These are phyloP conservation scores for Symbiodinium natans DNA, from an alignment of 73 alveolate genomes.

Conservation along the genomic window DNA sequence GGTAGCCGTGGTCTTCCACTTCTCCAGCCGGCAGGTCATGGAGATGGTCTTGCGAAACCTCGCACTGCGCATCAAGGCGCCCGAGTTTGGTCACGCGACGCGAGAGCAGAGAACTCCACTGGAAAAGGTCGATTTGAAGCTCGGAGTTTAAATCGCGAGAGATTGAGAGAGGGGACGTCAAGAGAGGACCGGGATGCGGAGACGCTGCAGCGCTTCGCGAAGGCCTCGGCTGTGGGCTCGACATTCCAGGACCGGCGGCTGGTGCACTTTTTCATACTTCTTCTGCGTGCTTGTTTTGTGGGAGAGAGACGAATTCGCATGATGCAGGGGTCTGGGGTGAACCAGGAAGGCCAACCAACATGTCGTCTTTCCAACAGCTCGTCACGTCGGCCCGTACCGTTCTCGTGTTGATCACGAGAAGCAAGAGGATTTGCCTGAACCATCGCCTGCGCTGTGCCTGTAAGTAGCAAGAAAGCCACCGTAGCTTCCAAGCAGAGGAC, in stretches of 20 bases:
- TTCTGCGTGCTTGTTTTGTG: not conserved
- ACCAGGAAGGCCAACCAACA: not conserved
- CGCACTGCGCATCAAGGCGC: slow-evolving; percentile 44
- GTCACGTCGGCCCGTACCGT: too few species aligned
- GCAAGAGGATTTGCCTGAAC: not conserved
- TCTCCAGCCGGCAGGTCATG: not conserved
- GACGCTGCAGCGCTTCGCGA: slow-evolving; percentile 11
- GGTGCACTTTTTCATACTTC: not conserved
- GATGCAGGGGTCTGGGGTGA: not conserved
- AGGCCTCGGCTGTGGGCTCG: not conserved
- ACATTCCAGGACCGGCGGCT: not conserved
- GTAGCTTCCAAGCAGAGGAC: not conserved
- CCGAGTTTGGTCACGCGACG: not conserved
- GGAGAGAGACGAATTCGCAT: not conserved
- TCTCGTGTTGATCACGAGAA: not conserved
- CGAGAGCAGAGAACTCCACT: too few species aligned
- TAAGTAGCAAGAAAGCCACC: not conserved
- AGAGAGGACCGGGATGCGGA: slow-evolving; percentile 49
- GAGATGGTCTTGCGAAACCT: slow-evolving; percentile 45
- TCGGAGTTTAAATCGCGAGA: not conserved
- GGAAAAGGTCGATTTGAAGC: not conserved
- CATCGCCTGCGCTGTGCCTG: not conserved
- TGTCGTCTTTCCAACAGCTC: not conserved
- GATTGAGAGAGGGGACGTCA: not conserved
- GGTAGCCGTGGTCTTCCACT: too few species aligned